Evolutionary conservation across 345 rosid species (phyloP).

Genomic region (Limnanthes douglasii): DNA sequence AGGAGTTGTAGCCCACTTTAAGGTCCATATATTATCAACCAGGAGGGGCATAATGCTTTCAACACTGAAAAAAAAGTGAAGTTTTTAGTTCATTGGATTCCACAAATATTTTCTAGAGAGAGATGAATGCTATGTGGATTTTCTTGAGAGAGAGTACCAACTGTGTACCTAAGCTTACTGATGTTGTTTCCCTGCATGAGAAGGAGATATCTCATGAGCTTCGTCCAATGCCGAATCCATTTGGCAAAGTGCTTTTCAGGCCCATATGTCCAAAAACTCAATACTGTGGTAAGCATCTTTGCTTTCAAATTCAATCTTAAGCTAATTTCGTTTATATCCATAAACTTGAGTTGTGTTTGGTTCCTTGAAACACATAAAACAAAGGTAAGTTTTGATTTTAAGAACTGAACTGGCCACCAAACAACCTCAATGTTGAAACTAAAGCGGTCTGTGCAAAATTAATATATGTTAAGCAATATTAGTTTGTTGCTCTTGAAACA

Average conservation of each 20-base stretch:
- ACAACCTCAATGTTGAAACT: background rate
- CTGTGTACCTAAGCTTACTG: constrained; percentile 13
- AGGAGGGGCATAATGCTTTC: too few species aligned
- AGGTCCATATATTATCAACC: constrained; percentile 4
- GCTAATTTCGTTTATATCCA: too few species aligned
- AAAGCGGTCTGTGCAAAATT: too few species aligned
- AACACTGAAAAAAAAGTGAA: too few species aligned
- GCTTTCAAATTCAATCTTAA: too few species aligned
- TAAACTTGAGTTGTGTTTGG: too few species aligned
- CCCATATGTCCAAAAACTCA: constrained; percentile 9
- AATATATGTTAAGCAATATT: too few species aligned
- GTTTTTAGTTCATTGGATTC: constrained; percentile 10
- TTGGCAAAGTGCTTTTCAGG: constrained; percentile 12
- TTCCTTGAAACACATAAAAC: background rate
- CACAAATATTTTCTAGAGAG: background rate
- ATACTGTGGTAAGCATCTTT: constrained; percentile 17
- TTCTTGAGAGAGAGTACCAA: constrained; percentile 21
- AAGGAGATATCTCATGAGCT: constrained; percentile 5
- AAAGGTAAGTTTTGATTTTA: background rate
- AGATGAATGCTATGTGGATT: constrained; percentile 21
- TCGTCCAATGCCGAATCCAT: constrained; percentile 10
- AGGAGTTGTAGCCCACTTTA: constrained; percentile 19
- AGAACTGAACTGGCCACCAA: background rate
- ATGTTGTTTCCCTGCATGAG: constrained; percentile 5
- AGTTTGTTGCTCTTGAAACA: constrained; percentile 5